Evolutionary conservation across 2,329 filamentous ascomycete genomes (phyloP).

Genomic region (Sporothrix euskadiensis): DNA sequence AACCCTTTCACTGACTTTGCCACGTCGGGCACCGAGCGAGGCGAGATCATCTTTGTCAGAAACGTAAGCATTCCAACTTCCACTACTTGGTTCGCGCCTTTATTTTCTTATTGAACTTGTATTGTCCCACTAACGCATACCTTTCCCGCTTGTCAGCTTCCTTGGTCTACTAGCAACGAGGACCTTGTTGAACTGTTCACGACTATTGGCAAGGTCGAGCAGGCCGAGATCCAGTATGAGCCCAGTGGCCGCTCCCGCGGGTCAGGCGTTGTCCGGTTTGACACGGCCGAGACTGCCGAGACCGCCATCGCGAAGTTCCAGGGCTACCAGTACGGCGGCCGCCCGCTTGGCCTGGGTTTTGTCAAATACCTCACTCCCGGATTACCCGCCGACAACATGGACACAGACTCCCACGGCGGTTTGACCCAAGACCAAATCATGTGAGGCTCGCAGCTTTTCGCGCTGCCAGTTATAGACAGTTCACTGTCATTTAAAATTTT

Average conservation of each 20-base stretch:
- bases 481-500: background rate
- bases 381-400: conserved; percentile 71
- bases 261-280: conserved; percentile 95
- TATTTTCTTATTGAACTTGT: background rate
- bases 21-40: conserved; percentile 79
- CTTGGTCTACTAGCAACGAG: conserved; percentile 98
- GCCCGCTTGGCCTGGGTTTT: conserved; percentile 87
- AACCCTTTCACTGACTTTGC: conserved; percentile 95
- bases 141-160: conserved; percentile 61
- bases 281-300: conserved; percentile 77
- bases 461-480: background rate
- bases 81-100: background rate
- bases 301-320: conserved; percentile 97
- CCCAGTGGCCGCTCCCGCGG: conserved; percentile 92
- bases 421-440: conserved; percentile 99
- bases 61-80: conserved; percentile 65
- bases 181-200: conserved; percentile 95
- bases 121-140: conserved; percentile 36
- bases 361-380: conserved; percentile 83
- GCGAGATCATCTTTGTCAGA: conserved; percentile 88
- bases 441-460: conserved; percentile 47
- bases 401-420: conserved; percentile 71
- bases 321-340: conserved; percentile 94
- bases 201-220: conserved; percentile 96
- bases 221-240: conserved; percentile 99